Conservation (phyloP, 1,284 basidiomycete species). For the Ustilago sp. region DNA sequence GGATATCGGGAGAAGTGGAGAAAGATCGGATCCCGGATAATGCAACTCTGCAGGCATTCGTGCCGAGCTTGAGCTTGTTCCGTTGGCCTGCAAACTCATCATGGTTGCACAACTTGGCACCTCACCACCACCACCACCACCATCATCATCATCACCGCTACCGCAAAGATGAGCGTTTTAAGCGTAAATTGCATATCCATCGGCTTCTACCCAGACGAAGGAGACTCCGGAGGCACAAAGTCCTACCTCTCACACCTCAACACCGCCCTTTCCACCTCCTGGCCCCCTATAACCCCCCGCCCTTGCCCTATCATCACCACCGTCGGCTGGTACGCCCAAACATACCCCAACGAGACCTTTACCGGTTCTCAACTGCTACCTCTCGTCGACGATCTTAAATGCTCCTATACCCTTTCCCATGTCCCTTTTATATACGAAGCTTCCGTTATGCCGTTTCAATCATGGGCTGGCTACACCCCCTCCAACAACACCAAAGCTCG, state of each 20-base stretch:
- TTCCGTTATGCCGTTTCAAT: constrained; percentile 42
- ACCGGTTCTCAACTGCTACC: constrained; percentile 42
- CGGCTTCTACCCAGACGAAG: constrained; percentile 46
- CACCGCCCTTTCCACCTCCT: constrained; percentile 15
- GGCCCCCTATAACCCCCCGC: not conserved
- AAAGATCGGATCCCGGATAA: constrained; percentile 23
- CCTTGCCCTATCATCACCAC: constrained; percentile 17
- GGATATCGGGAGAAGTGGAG: constrained; percentile 8
- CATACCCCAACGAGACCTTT: constrained; percentile 27
- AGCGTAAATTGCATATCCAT: constrained; percentile 19
- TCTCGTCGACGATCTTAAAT: constrained; percentile 31
- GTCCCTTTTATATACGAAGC: constrained; percentile 26
- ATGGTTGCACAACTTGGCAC: not conserved
- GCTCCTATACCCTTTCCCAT: constrained; percentile 2
- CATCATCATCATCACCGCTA: no score
- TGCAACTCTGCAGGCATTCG: not conserved
- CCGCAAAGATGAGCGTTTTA: constrained; percentile 1
- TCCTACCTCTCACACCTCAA: constrained; percentile 42
- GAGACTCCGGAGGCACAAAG: constrained; percentile 38
- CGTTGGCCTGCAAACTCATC: not conserved
- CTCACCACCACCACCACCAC: not conserved
- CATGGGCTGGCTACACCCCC: constrained; percentile 29
- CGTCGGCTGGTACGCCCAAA: constrained; percentile 46
- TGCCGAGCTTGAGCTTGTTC: not conserved
- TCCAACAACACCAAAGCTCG: constrained; percentile 19